These are phyloP conservation scores for Orbilia javanica DNA, from an alignment of 2,329 filamentous ascomycete genomes.

Conservation along the genomic window DNA sequence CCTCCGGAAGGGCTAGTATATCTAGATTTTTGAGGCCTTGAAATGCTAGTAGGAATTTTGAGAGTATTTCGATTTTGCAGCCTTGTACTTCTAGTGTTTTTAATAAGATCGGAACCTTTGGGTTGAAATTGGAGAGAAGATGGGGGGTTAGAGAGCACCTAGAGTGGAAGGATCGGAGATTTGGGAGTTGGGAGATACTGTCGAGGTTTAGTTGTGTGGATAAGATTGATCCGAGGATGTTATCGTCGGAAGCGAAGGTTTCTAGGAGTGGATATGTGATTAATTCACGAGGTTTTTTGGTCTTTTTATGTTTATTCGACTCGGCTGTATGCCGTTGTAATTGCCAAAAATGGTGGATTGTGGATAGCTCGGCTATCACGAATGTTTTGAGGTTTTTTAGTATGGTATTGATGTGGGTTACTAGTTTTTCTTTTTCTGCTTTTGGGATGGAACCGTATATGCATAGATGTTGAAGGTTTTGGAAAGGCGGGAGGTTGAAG, in stretches of 20 bases:
- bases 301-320: neutral
- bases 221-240: neutral
- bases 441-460: neutral
- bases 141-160: neutral
- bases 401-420: neutral
- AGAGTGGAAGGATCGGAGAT: slow-evolving; percentile 14
- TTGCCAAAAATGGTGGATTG: neutral
- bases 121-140: slow-evolving; percentile 1
- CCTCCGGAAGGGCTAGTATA: neutral
- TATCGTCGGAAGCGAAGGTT: slow-evolving; percentile 1
- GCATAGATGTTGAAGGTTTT: slow-evolving; percentile 11
- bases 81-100: slow-evolving; percentile 20
- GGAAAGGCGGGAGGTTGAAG: neutral
- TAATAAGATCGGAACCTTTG: slow-evolving; percentile 12
- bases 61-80: neutral
- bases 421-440: neutral
- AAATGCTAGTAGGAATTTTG: slow-evolving; percentile 25
- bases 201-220: neutral
- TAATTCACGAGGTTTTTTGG: neutral
- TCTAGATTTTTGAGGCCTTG: slow-evolving; percentile 34
- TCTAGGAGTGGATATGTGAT: slow-evolving; percentile 6
- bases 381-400: neutral
- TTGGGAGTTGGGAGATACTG: slow-evolving; percentile 34
- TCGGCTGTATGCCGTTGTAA: neutral
- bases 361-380: neutral